A percentile compares a stretch with the other conserved stretches of the same genome.
Conservation (phyloP, 2,329 filamentous ascomycete species). For the Pyricularia grisea region DNA sequence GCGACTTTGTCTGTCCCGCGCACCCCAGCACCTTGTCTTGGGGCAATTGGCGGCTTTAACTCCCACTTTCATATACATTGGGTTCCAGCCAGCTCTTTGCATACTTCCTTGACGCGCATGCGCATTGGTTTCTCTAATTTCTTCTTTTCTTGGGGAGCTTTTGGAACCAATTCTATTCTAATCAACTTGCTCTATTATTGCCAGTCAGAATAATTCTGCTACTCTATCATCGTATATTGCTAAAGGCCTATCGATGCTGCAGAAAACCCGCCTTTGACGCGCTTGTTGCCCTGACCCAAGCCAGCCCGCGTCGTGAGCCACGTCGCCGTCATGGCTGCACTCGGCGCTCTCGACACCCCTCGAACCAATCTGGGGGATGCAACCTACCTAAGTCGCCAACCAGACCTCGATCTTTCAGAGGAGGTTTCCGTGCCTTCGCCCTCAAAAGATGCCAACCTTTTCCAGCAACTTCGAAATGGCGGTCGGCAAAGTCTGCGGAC, state of each 20-base stretch:
- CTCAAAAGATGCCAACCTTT: slow-evolving; percentile 64
- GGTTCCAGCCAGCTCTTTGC: background rate
- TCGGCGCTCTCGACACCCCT: slow-evolving; percentile 68
- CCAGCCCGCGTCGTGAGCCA: slow-evolving; percentile 2
- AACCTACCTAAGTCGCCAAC: slow-evolving; percentile 62
- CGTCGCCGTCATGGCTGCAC: slow-evolving; percentile 50
- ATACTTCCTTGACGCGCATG: background rate
- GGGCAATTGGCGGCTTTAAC: background rate
- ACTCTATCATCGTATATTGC: slow-evolving; percentile 2
- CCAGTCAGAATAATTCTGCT: background rate
- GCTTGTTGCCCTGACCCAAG: background rate
- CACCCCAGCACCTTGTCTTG: background rate
- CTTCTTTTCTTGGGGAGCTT: background rate
- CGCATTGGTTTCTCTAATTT: background rate
- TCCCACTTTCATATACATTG: background rate
- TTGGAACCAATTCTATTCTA: background rate
- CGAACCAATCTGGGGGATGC: slow-evolving; percentile 76
- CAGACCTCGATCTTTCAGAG: slow-evolving; percentile 76
- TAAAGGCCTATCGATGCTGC: background rate
- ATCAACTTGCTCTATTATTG: background rate
- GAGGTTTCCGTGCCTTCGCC: slow-evolving; percentile 82
- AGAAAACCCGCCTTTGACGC: background rate
- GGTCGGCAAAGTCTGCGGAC: slow-evolving; percentile 54
- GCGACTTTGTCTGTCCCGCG: background rate
- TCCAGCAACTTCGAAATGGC: slow-evolving; percentile 65